Conservation (phyloP, 1,139 yeast species). For the Taphrina communis region DNA sequence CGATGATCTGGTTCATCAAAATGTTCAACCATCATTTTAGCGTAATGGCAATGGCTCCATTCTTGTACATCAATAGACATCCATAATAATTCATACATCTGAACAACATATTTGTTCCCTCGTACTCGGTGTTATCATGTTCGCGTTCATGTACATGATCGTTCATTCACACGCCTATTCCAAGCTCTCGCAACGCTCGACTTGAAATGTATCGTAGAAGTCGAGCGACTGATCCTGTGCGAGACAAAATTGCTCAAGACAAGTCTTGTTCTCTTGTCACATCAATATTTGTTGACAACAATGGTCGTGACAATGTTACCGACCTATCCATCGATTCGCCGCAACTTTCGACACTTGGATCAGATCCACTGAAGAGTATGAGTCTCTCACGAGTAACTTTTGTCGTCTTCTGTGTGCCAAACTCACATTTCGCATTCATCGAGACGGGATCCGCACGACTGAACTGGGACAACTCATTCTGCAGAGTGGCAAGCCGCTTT, state of each 20-base stretch:
- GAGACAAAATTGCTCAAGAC: constrained; percentile 6
- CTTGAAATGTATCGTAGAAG: neutral
- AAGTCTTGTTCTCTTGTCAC: constrained; percentile 5
- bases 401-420: neutral
- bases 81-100: too few relatives aligned
- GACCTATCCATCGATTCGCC: constrained; percentile 23
- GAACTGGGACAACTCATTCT: neutral
- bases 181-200: constrained; percentile 4
- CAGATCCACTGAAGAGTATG: neutral
- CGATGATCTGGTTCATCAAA: too few relatives aligned
- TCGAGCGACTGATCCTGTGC: neutral
- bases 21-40: neutral
- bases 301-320: neutral
- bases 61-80: neutral
- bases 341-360: neutral
- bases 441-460: constrained; percentile 8
- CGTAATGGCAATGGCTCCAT: neutral
- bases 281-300: neutral
- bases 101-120: too few relatives aligned
- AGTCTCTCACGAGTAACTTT: neutral
- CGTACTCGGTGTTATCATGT: too few relatives aligned
- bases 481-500: neutral
- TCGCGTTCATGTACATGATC: neutral
- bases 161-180: neutral
- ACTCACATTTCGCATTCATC: constrained; percentile 9